These are phyloP conservation scores for Xylaria telfairii DNA, from an alignment of 495 filamentous ascomycete genomes.

Conservation along the genomic window DNA sequence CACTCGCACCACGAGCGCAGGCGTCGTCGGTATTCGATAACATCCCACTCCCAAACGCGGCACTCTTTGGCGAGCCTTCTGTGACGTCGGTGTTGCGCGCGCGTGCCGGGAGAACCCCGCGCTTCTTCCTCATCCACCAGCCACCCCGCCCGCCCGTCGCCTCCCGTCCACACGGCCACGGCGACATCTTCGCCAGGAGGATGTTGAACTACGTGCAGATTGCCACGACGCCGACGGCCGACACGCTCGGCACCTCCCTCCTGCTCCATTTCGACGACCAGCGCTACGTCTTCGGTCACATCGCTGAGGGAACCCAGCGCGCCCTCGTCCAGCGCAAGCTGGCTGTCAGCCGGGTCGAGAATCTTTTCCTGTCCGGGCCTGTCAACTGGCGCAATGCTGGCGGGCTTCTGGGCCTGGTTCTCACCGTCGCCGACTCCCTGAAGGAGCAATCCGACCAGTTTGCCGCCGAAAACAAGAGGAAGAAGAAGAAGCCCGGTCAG, in stretches of 20 bases:
- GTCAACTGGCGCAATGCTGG: slow-evolving; percentile 78
- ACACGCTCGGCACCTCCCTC: slow-evolving; percentile 82
- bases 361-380: slow-evolving; percentile 82
- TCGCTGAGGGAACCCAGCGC: slow-evolving; percentile 87
- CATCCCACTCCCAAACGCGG: not conserved
- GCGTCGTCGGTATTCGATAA: not conserved
- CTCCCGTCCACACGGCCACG: no score
- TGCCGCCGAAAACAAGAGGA: slow-evolving; percentile 28
- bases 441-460: slow-evolving; percentile 25
- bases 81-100: not conserved
- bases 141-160: not conserved
- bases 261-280: slow-evolving; percentile 77
- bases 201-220: slow-evolving; percentile 79
- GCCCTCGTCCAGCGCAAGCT: slow-evolving; percentile 68
- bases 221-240: slow-evolving; percentile 82
- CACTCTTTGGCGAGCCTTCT: not conserved
- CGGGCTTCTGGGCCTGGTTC: slow-evolving; percentile 81
- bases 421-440: slow-evolving; percentile 75
- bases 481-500: slow-evolving; percentile 34
- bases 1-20: not conserved
- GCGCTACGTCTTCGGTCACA: slow-evolving; percentile 86
- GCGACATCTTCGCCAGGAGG: slow-evolving; percentile 15
- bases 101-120: not conserved
- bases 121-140: slow-evolving; percentile 19
- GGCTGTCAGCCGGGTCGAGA: slow-evolving; percentile 62